Base-by-base conservation (phyloP, 768 basidiomycete genomes). In the Pisolithus sp. region DNA sequence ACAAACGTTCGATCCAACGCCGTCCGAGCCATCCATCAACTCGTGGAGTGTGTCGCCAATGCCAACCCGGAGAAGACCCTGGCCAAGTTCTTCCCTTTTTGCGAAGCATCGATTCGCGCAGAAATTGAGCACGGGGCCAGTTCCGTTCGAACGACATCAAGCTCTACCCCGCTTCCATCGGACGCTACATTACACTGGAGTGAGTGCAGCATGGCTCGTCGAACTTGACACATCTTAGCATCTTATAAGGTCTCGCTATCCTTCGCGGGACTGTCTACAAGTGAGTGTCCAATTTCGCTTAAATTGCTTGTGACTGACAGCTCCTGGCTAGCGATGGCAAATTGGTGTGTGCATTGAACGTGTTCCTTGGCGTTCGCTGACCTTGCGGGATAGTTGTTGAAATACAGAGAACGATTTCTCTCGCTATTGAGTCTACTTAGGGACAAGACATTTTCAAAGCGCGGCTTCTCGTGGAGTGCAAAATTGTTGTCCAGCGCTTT, bases 181-280 rank as follows among this genome's bases (percentile, higher is more conserved):
- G 89, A 92, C 58, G 91, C 89, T 6, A 92, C 91, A 7, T 72
- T 97, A 48, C 93, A 96, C 65, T 96, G 93, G 89, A 93, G 90
- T 91, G 60, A 69, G 83, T 42, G 46, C 41, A 59, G 48, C 30
- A 30, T 41, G 42, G 18, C 20, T 9, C 21, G 49, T 17, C 17
- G 17, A 38, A 13, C 46, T n/a, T 26, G 21, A 9, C 18, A 7
- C 51, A 18, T 46, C 37, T 39, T 34, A 46, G 17, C 15, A 43
- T 45, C 43, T 23, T 17, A 38, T 36, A 56, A 90, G 89, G 92
- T 66, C 76, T 93, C 67, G 76, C 85, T 6, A 86, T 95, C 38
- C 73, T 95, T 21, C 81, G 88, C 41, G 92, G 89, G 4, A 23
- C 30, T 31, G 20, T 47, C 31, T 18, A 31, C 23, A 31, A 47